Conservation (phyloP, 306 rosid genomes). For the Elaeagnus macrophylla region DNA sequence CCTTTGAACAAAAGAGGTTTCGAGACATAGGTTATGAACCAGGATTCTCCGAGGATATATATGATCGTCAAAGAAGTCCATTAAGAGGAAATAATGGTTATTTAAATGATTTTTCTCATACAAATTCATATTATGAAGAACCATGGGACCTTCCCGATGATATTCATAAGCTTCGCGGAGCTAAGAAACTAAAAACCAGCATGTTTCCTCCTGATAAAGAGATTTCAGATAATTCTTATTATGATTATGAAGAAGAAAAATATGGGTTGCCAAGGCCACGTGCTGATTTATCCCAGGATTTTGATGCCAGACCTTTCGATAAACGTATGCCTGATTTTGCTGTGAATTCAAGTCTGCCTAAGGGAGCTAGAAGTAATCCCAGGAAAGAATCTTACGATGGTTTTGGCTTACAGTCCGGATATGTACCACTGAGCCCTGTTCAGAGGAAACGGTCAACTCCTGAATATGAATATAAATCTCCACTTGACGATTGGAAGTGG, state of each 20-base stretch:
- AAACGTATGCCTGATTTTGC: slow-evolving; percentile 48
- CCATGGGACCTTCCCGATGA: slow-evolving; percentile 57
- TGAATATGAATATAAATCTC: slow-evolving; percentile 42
- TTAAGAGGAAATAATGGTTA: slow-evolving; percentile 46
- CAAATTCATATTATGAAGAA: slow-evolving; percentile 50
- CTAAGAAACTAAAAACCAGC: slow-evolving; percentile 55
- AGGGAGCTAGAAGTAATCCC: slow-evolving; percentile 44
- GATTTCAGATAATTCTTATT: slow-evolving; percentile 69
- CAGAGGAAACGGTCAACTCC: slow-evolving; percentile 59
- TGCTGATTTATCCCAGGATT: slow-evolving; percentile 41
- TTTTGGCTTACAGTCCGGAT: slow-evolving; percentile 42
- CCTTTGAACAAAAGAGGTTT: slow-evolving; percentile 47
- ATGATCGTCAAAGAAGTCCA: slow-evolving; percentile 45
- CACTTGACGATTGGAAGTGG: slow-evolving; percentile 88
- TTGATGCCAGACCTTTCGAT: slow-evolving; percentile 41
- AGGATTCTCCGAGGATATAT: slow-evolving; percentile 42
- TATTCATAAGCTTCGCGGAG: slow-evolving; percentile 34
- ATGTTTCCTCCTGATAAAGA: slow-evolving; percentile 53
- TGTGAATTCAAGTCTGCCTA: slow-evolving; percentile 34
- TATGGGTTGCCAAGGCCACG: slow-evolving; percentile 33
- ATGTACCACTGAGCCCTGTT: slow-evolving; percentile 33
- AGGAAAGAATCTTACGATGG: slow-evolving; percentile 59
- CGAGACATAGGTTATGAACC: slow-evolving; percentile 47
- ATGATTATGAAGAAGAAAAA: slow-evolving; percentile 57
- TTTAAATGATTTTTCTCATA: slow-evolving; percentile 39